A percentile compares a stretch with the other conserved stretches of the same genome.
Conservation (phyloP, 306 rosid genomes). For the Pyrus bretschneideri region DNA sequence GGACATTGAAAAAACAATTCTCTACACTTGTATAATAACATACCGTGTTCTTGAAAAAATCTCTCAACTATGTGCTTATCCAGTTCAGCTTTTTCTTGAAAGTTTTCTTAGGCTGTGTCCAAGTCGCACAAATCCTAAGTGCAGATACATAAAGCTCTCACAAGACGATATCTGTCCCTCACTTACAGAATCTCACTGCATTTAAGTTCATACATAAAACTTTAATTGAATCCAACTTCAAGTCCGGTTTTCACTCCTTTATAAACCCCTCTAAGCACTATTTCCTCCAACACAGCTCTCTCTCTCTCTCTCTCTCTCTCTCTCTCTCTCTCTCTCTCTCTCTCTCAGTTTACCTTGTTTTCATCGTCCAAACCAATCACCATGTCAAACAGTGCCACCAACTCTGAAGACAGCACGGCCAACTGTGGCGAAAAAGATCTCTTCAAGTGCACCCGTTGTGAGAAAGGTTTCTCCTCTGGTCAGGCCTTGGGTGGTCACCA, state of each 20-base stretch:
- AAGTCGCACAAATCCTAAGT: not conserved
- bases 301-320: not conserved
- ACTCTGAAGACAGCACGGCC: not conserved
- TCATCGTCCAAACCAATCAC: not conserved
- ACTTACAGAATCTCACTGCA: not conserved
- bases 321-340: not conserved
- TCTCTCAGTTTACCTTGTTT: not conserved
- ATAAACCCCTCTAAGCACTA: not conserved
- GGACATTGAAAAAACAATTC: no score
- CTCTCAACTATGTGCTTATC: no score
- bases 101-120: not conserved
- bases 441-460: not conserved
- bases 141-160: not conserved
- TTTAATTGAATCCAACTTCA: not conserved
- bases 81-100: not conserved
- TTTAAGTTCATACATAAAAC: not conserved
- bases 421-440: not conserved
- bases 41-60: no score
- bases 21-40: no score
- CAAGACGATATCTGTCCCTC: not conserved
- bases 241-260: not conserved
- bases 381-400: not conserved
- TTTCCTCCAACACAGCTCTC: not conserved
- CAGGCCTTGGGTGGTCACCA: slow-evolving; percentile 14
- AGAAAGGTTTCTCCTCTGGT: not conserved